Percentiles rank a stretch among this genome's conserved stretches.
Conservation (phyloP, 305 asterid species). For the Plantago coronopus region DNA sequence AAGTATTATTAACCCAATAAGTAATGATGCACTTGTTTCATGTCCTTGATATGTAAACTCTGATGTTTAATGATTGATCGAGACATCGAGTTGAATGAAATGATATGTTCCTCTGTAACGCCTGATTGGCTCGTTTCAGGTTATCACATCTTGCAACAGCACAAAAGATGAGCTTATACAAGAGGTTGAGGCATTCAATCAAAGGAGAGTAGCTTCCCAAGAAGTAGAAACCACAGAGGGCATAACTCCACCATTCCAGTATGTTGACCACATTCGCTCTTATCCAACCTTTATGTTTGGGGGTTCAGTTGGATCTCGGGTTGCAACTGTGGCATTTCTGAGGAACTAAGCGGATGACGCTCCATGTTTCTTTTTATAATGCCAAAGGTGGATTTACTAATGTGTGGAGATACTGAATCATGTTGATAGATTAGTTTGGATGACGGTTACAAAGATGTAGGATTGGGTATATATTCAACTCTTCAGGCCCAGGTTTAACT, state of each 20-base stretch:
- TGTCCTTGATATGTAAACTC: background rate
- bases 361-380: too few species aligned
- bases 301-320: constrained; percentile 64
- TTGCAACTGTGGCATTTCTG: constrained; percentile 85
- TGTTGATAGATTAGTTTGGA: too few species aligned
- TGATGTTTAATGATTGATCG: constrained; percentile 3
- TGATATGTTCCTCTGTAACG: constrained; percentile 4
- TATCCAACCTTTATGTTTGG: constrained; percentile 88
- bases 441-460: too few species aligned
- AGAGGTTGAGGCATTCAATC: constrained; percentile 73
- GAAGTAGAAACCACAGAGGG: constrained; percentile 33
- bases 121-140: constrained; percentile 38
- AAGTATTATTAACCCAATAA: background rate
- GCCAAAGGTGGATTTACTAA: too few species aligned
- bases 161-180: constrained; percentile 88
- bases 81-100: background rate
- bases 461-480: too few species aligned
- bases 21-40: background rate
- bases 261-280: constrained; percentile 75
- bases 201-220: constrained; percentile 35
- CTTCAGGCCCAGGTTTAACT: too few species aligned
- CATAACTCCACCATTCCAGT: constrained; percentile 49
- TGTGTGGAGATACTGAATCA: too few species aligned
- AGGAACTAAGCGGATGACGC: constrained; percentile 43
- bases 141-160: constrained; percentile 86